Conservation (phyloP, 2,329 filamentous ascomycete species). For the Chrysoporthe puriensis region DNA sequence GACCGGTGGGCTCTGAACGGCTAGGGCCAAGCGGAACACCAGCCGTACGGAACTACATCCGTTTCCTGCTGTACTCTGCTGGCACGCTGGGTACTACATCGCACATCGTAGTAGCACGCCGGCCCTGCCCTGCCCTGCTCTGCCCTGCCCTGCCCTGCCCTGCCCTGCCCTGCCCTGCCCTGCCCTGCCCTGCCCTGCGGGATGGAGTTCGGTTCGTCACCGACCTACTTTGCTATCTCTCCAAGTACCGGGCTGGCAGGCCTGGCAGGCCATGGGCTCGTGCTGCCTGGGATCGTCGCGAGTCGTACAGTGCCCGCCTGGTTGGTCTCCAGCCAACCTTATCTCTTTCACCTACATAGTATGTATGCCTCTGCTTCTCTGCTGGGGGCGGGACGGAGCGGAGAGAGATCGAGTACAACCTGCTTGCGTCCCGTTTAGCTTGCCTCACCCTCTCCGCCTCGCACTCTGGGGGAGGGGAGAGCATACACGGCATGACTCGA, state of each 20-base stretch:
- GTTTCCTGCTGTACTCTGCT: background rate
- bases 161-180: too few relatives aligned
- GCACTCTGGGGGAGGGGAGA: background rate
- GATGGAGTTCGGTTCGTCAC: too few relatives aligned
- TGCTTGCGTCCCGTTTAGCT: background rate
- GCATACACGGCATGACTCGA: background rate
- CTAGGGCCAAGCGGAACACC: background rate
- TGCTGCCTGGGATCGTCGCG: background rate
- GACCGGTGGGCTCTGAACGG: slow-evolving; percentile 3
- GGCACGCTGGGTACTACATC: background rate
- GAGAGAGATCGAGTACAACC: background rate
- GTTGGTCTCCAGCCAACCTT: slow-evolving; percentile 2
- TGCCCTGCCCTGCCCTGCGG: too few relatives aligned
- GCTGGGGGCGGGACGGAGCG: too few relatives aligned
- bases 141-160: too few relatives aligned
- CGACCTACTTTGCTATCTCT: too few relatives aligned
- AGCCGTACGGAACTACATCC: slow-evolving; percentile 6
- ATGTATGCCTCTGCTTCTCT: background rate
- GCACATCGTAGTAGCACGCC: background rate
- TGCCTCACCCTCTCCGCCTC: background rate
- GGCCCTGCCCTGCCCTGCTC: too few relatives aligned
- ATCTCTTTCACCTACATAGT: background rate
- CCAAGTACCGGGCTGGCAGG: too few relatives aligned
- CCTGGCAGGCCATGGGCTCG: background rate
- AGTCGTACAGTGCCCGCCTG: slow-evolving; percentile 4